Base-by-base conservation (phyloP, 768 basidiomycete genomes). In the Kwoniella europaea region DNA sequence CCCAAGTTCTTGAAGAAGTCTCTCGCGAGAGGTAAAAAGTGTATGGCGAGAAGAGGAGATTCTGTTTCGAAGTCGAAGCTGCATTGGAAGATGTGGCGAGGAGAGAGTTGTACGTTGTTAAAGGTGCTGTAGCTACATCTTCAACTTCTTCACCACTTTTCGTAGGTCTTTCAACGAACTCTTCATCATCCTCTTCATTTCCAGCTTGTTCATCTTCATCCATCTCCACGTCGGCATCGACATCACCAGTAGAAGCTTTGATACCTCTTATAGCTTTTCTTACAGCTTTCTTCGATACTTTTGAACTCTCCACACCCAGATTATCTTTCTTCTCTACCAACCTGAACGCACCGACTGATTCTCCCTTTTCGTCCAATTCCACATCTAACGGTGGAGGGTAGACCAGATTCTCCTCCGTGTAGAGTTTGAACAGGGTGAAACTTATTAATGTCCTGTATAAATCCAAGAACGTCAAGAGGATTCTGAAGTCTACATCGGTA, bases 391-490 rank as follows among this genome's bases (percentile, higher is more conserved):
- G 91, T 0, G 97, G 96, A n/a, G 97, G 97, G 80, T 99, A 99
- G 29, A 93, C 89, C 59, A 98, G 87, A 72, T 92, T 92, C 46
- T 88, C 88, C 80, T 98, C 94, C n/a, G 92, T 91, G 85, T 94
- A 99, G n/a, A 99, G 89, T 85, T 96, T 97, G 88, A 94, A 99
- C 81, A 97, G 90, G 22, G 94, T 91, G 80, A 99, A 99, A 6
- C 93, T 93, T 35, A 98, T 89, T 10, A 98, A 86, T 1, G 96
- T 98, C 84, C 98, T 94, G 84, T 99, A 98, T 10, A 99, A 88
- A 83, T 99, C 97, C 78, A 99, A 86, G 86, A 99, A 99, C 7
- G 97, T 99, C 71, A 97, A 85, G 90, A 99, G 94, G 61, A 99
- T 97, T 54, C 97, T 91, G 80, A 97, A 91, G 82, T 99, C 97